A percentile compares a stretch with the other conserved stretches of the same genome.
phyloP scores from a whole-genome alignment of 371 early-diverging fungal species.

The Syncephalastrum contaminatum region DNA sequence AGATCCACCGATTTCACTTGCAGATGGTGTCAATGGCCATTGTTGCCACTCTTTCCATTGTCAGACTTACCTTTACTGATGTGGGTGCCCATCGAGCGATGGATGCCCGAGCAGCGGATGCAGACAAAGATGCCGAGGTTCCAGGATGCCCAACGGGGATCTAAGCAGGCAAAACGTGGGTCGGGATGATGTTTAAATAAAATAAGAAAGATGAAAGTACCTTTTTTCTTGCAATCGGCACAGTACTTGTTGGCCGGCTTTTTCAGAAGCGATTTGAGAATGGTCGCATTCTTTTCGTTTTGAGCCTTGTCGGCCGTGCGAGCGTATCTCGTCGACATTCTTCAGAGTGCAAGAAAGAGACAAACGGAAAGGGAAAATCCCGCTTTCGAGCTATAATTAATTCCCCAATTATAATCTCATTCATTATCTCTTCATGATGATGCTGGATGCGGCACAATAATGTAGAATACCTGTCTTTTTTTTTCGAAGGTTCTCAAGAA shows the following conservation, averaged over 20 bases:
- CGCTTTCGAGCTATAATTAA: too few species aligned
- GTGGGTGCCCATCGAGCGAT: conserved; percentile 84
- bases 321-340: conserved; percentile 74
- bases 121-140: conserved; percentile 86
- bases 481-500: neutral
- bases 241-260: conserved; percentile 74
- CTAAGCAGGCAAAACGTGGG: conserved; percentile 31
- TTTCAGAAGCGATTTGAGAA: conserved; percentile 72
- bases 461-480: neutral
- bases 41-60: neutral
- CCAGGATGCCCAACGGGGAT: conserved; percentile 90
- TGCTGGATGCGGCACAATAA: too few species aligned
- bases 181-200: neutral
- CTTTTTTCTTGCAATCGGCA: conserved; percentile 82
- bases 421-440: neutral
- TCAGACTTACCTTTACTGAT: conserved; percentile 72
- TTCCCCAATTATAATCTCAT: neutral
- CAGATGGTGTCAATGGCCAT: neutral
- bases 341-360: conserved; percentile 2
- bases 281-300: conserved; percentile 70
- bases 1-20: conserved; percentile 82
- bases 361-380: neutral
- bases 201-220: conserved; percentile 28
- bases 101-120: conserved; percentile 85
- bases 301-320: conserved; percentile 72